These are phyloP conservation scores for Wickerhamiella alocasiicola DNA, from an alignment of 805 yeast genomes.

Conservation along the genomic window DNA sequence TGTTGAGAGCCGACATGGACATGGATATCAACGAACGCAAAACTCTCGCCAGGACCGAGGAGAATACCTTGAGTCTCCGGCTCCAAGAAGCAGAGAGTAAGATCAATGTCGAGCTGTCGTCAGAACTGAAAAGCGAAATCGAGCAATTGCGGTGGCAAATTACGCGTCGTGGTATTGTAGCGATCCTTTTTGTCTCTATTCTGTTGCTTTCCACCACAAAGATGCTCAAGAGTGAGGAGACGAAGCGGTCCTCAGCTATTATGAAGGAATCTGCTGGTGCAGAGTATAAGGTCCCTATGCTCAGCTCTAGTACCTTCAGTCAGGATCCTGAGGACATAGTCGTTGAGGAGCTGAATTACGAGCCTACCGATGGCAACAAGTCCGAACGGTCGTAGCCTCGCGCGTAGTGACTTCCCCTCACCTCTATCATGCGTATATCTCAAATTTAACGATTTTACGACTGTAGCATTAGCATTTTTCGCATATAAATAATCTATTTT, in stretches of 20 bases:
- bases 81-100: slow-evolving; percentile 77
- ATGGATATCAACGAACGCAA: slow-evolving; percentile 79
- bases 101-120: slow-evolving; percentile 66
- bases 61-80: slow-evolving; percentile 51
- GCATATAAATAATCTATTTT: neutral
- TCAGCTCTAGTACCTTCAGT: slow-evolving; percentile 22
- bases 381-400: too few species aligned
- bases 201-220: slow-evolving; percentile 45
- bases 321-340: slow-evolving; percentile 27
- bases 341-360: slow-evolving; percentile 27
- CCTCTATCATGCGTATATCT: too few species aligned
- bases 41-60: slow-evolving; percentile 67
- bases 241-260: slow-evolving; percentile 17
- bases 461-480: too few species aligned
- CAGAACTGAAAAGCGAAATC: slow-evolving; percentile 73
- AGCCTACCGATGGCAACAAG: neutral
- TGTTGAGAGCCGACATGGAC: slow-evolving; percentile 61
- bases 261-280: slow-evolving; percentile 15
- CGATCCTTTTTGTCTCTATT: slow-evolving; percentile 54
- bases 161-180: slow-evolving; percentile 74
- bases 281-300: slow-evolving; percentile 23
- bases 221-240: slow-evolving; percentile 23
- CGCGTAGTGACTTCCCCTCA: too few species aligned
- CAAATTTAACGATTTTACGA: too few species aligned
- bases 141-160: slow-evolving; percentile 89